Evolutionary conservation across 2,329 filamentous ascomycete species (phyloP).

Genomic region (Sporothrix euskadiensis): DNA sequence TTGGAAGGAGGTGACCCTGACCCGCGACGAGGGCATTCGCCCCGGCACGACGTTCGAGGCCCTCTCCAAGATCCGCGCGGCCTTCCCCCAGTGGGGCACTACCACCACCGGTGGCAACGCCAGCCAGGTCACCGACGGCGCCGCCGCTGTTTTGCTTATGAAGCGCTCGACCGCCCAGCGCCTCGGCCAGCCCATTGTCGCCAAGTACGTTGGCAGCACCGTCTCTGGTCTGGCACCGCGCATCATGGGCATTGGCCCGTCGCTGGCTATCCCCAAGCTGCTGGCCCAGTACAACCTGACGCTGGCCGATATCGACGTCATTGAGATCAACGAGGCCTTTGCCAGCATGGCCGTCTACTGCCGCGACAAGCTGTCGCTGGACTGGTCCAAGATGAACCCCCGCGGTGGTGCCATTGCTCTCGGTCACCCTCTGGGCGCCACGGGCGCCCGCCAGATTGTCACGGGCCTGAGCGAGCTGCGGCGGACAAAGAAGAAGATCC

Average conservation of each 20-base stretch:
- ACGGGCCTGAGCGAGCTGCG: constrained; percentile 74
- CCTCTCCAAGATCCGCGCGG: constrained; percentile 80
- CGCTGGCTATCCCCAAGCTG: constrained; percentile 76
- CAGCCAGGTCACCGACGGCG: constrained; percentile 91
- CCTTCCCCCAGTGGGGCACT: constrained; percentile 87
- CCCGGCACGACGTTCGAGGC: constrained; percentile 84
- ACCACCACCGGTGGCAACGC: constrained; percentile 90
- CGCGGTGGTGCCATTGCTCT: constrained; percentile 80
- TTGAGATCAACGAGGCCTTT: constrained; percentile 97
- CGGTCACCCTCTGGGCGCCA: constrained; percentile 73
- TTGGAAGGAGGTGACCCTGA: constrained; percentile 73
- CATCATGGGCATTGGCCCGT: constrained; percentile 94
- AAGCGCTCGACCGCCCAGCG: constrained; percentile 85
- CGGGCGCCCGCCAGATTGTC: constrained; percentile 78
- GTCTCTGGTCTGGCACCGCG: constrained; percentile 86
- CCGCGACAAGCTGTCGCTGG: constrained; percentile 68
- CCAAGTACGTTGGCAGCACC: constrained; percentile 91
- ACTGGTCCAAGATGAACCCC: constrained; percentile 76
- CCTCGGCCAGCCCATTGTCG: constrained; percentile 86
- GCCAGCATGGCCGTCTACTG: constrained; percentile 98
- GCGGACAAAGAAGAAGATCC: constrained; percentile 82
- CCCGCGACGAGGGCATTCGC: constrained; percentile 85
- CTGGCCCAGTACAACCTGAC: constrained; percentile 75
- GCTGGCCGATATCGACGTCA: constrained; percentile 80
- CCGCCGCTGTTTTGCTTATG: constrained; percentile 88